Evolutionary conservation across 2,329 filamentous ascomycete genomes (phyloP).

Genomic region (Thelonectria rubi): DNA sequence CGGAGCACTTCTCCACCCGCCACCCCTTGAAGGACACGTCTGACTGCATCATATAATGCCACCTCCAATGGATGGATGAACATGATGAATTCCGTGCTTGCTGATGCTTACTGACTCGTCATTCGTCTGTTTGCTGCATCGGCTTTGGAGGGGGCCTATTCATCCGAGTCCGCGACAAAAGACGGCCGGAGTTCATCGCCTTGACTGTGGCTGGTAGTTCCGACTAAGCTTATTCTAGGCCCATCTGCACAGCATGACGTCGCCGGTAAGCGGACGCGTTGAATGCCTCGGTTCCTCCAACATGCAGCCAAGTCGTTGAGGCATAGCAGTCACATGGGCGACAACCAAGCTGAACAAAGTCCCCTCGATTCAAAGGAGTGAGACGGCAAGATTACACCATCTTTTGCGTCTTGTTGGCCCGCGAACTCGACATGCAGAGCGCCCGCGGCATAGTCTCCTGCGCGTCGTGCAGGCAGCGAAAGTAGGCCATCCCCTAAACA

Average conservation of each 20-base stretch:
- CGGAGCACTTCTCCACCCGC: neutral
- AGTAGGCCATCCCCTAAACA: neutral
- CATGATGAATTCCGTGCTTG: too few relatives aligned
- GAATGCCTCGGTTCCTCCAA: neutral
- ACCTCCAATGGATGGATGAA: neutral
- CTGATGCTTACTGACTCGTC: neutral
- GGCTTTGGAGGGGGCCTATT: too few relatives aligned
- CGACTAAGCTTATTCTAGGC: neutral
- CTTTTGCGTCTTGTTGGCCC: neutral
- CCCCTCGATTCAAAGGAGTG: too few relatives aligned
- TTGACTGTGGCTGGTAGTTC: too few relatives aligned
- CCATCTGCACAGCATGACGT: neutral
- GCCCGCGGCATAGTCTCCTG: neutral
- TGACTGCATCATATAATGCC: neutral
- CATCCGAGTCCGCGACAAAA: too few relatives aligned
- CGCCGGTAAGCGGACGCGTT: neutral
- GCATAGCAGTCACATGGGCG: neutral
- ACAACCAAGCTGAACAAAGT: neutral
- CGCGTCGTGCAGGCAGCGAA: constrained; percentile 1
- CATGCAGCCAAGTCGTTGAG: neutral
- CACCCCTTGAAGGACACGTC: too few relatives aligned
- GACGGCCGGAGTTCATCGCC: too few relatives aligned
- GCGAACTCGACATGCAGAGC: neutral
- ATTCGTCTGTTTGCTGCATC: neutral
- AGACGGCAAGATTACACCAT: neutral